These are phyloP conservation scores for Aspergillus sp. DNA, from an alignment of 2,329 filamentous ascomycete species.

Conservation along the genomic window DNA sequence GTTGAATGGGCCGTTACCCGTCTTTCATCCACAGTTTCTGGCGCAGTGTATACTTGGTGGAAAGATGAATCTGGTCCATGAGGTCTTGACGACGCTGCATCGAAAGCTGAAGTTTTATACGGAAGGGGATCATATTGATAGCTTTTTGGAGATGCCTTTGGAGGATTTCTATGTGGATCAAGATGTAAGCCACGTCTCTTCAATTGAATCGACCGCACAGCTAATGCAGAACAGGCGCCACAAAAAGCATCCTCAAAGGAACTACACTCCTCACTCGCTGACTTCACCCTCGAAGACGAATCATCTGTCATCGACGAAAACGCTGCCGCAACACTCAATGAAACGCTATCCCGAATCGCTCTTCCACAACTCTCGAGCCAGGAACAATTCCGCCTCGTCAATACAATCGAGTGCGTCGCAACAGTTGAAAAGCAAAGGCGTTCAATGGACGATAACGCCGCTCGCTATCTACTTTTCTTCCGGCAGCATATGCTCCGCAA, in stretches of 20 bases:
- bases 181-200: conserved; percentile 30
- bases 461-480: conserved; percentile 81
- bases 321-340: conserved; percentile 63
- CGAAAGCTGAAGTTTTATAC: conserved; percentile 74
- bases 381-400: conserved; percentile 77
- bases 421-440: conserved; percentile 79
- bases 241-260: conserved; percentile 42
- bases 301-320: conserved; percentile 64
- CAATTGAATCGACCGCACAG: no score
- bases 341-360: conserved; percentile 67
- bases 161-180: conserved; percentile 43
- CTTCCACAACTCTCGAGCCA: conserved; percentile 74
- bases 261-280: conserved; percentile 46
- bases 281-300: conserved; percentile 47
- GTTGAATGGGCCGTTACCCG: conserved; percentile 77
- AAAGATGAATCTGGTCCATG: conserved; percentile 64
- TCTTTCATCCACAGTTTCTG: conserved; percentile 88
- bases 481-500: conserved; percentile 69
- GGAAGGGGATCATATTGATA: conserved; percentile 72
- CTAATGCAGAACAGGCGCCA: conserved; percentile 18
- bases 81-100: conserved; percentile 64
- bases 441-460: conserved; percentile 85
- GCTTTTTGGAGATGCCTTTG: conserved; percentile 58
- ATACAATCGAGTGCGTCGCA: conserved; percentile 77
- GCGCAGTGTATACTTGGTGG: conserved; percentile 80